Percentiles rank a stretch among this genome's conserved stretches.
Evolutionary conservation across 441 rosid genomes (phyloP).

Genomic region (Corymbia citriodora): DNA sequence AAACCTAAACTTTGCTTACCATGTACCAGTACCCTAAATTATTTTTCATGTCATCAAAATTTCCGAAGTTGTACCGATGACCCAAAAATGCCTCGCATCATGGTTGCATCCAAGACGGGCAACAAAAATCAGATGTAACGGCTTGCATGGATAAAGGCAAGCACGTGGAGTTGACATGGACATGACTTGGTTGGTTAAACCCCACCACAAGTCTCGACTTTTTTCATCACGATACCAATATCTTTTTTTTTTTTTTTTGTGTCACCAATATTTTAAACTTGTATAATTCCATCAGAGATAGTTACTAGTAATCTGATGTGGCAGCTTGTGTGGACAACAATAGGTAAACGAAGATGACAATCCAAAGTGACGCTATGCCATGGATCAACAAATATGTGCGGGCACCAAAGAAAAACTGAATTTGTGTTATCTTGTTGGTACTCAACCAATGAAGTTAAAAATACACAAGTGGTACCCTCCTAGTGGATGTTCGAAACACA

Average conservation of each 20-base stretch:
- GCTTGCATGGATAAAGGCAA: neutral
- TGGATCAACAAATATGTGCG: neutral
- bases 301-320: neutral
- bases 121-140: neutral
- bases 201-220: neutral
- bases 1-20: neutral
- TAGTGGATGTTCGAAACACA: neutral
- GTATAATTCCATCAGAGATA: neutral
- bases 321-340: neutral
- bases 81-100: neutral
- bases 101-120: neutral
- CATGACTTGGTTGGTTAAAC: neutral
- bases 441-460: neutral
- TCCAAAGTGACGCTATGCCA: neutral
- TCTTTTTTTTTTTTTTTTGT: fast-evolving
- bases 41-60: neutral
- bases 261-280: neutral
- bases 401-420: neutral
- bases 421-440: neutral
- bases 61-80: neutral
- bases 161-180: neutral
- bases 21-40: fast-evolving
- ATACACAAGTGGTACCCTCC: neutral
- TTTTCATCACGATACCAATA: neutral
- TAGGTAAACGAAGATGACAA: neutral